A percentile compares a stretch with the other conserved stretches of the same genome.
phyloP scores from a whole-genome alignment of 2,329 filamentous ascomycete genomes.

The Trichophyton verrucosum region DNA sequence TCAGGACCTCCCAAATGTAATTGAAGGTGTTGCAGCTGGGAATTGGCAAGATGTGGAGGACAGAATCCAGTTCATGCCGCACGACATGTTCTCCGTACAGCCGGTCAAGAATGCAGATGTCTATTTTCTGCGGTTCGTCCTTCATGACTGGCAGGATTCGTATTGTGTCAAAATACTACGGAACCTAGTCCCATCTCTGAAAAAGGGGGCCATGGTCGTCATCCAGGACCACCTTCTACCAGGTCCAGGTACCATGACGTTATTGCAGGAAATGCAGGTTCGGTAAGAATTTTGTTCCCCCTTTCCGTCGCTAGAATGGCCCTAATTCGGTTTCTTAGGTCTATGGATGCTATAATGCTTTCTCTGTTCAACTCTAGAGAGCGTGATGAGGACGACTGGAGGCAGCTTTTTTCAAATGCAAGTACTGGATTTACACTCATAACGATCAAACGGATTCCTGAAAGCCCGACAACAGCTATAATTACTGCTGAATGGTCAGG shows the following conservation, averaged over 20 bases:
- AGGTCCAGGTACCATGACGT: too few species aligned
- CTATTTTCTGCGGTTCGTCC: constrained; percentile 13
- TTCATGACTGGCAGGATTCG: too few species aligned
- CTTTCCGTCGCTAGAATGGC: too few species aligned
- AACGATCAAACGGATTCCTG: not conserved
- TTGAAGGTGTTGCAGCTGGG: not conserved
- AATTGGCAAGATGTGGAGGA: not conserved
- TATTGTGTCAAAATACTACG: too few species aligned
- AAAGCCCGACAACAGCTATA: not conserved
- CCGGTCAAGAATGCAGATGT: too few species aligned
- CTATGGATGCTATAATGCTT: constrained; percentile 30
- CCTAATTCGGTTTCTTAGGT: not conserved
- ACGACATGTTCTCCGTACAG: constrained; percentile 16
- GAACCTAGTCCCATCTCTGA: too few species aligned
- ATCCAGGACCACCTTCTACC: too few species aligned
- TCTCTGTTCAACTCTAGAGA: constrained; percentile 42
- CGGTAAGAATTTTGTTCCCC: too few species aligned
- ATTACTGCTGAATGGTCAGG: not conserved
- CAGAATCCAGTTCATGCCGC: constrained; percentile 34
- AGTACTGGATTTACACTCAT: not conserved
- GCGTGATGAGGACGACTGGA: constrained; percentile 37
- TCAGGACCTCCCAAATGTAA: not conserved
- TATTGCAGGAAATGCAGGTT: too few species aligned
- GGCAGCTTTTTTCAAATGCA: not conserved
- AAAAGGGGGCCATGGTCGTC: too few species aligned